Percentiles rank a stretch among this genome's conserved stretches.
Conservation (phyloP, 306 rosid species). For the apple (Malus domestica) region ASM211411v1 NC_041802.1:24138501-24139000, state of each 20-base stretch:
- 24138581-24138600: slow-evolving; percentile 27
- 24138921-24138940: neutral
- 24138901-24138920: neutral
- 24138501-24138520: neutral
- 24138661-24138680: slow-evolving; percentile 38
- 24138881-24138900: neutral
- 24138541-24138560: neutral
- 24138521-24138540: neutral
- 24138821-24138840: slow-evolving; percentile 77
- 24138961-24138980: neutral
- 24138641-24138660: slow-evolving; percentile 32
- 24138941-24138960: neutral
- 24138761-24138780: slow-evolving; percentile 75
- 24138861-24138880: neutral
- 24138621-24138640: slow-evolving; percentile 7
- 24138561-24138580: neutral
- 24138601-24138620: slow-evolving; percentile 17
- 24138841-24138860: slow-evolving; percentile 6
- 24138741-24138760: slow-evolving; percentile 57
- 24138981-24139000: no score
- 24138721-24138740: slow-evolving; percentile 50
- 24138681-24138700: slow-evolving; percentile 47
- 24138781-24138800: slow-evolving; percentile 64
- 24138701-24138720: slow-evolving; percentile 18
- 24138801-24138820: slow-evolving; percentile 56